Evolutionary conservation across 2,329 filamentous ascomycete genomes (phyloP), one percentile per base, ranked within the genome.

Genomic region (Verticillium klebahnii): DNA sequence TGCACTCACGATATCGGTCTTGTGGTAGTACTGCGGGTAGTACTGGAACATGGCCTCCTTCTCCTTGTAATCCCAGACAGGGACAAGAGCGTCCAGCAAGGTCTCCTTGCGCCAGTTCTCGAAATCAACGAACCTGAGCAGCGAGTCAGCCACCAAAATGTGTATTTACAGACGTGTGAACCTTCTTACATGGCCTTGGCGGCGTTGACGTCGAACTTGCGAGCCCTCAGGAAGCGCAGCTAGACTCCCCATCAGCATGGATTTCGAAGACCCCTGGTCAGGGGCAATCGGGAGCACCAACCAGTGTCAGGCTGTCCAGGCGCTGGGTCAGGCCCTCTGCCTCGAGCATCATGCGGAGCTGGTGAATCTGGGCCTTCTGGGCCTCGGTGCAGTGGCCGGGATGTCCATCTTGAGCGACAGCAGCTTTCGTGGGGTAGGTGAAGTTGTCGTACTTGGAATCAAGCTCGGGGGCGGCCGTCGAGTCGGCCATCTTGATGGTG

Each of bases 1-100:
- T 62, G 31, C 9, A 60, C 70, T 61, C 75, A 89, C 87, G 80
- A 92, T 93, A 79, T 95, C 92, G 14, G 88, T 94, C 82, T 97
- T 97, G 86, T 99, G 95, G 82, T 99, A 99, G 83, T 95, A 99
- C 80, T 99, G 95, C 57, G 92, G 92, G 80, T 99, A 99, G 83
- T 91, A 97, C 78, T 94, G 82, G 77, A 91, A 91, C 63, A 99
- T 85, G 73, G 94, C 76, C 61, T 85, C 71, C 78, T 94, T 95
- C 84, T 97, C 93, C 66, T 84, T 83, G 81, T 97, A 97, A 63
- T 95, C 88, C 82, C 96, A 97, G 69, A 80, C 89, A 66, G 86
- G 87, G 60, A 94, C 86, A 40, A 92, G 84, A 66, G 93, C 84
- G 78, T 97, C 92, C 36, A 96, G 90, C 66, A 90, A 87, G 68